Base-by-base conservation (phyloP, 1,139 yeast genomes). In the Nakaseomyces uthaithaninus region DNA sequence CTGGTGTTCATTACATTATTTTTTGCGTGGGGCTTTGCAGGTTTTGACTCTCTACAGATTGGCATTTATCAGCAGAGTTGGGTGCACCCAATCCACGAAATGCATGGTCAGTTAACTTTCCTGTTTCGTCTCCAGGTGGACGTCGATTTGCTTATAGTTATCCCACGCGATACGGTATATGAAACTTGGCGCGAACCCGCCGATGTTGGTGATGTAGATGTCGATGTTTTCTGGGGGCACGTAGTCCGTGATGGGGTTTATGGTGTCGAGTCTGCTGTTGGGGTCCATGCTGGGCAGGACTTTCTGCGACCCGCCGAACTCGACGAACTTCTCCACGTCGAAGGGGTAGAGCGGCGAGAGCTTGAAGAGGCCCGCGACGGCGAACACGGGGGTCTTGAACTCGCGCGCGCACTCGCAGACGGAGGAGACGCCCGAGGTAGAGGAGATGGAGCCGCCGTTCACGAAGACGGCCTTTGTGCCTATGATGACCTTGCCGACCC, bases 391-490 rank as follows among this genome's bases (percentile, higher is more conserved):
- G 6, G 96, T 91, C 54, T 79, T 75, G 62, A 85, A 89, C 58
- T 85, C 95, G 57, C 84, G 85, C 11, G 99, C 99, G 64, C 96
- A 85, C 63, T 87, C 95, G 50, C 94, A 93, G 8, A 87, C 95
- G 42, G 85, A 74, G 18, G 95, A 86, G 25, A 85, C 95, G 37
- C 98, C 99, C 4, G 63, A 54, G 0, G 94, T 77, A 17, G 83
- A 76, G 2, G 95, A 77, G 43, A 87, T 75, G 50, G 95, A 81
- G 8, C 98, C 97, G 43, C 99, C 99, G 58, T 93, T 91, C 42
- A 95, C 95, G 60, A 86, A 82, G 7, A 93, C 96, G 0, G 95
- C 78, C 49, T 85, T 76, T 1, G 97, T 80, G 17, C 97, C 96
- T 46, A 93, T 75, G 46, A 91, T 77, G 20, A 93, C 98, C 61